Base-by-base conservation (phyloP, 306 rosid species). In the Sesbania bispinosa region DNA sequence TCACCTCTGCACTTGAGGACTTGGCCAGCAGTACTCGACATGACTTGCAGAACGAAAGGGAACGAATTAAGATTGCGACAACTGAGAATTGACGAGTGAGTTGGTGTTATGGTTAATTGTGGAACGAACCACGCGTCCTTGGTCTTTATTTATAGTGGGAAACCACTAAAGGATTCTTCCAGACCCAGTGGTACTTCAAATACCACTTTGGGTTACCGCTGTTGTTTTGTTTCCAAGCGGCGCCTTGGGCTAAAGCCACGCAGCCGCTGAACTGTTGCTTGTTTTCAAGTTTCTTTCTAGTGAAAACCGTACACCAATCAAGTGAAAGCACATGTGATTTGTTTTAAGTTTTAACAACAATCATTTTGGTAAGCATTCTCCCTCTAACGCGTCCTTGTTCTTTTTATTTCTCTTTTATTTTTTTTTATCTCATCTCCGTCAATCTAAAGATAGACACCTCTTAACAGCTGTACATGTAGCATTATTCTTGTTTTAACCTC, bases 1-100 rank as follows among this genome's bases (percentile, higher is more conserved):
- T 46, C 0, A 86, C 95, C 95, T 77, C 26, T 86, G 84, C 95
- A 88, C 61, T 82, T 88, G 77, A 88, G 86, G 69, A 84, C 85
- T 42, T 80, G 82, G 26, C 86, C 95, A 5, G 15, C 71, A 6
- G 94, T 81, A 74, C 16, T 77, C 13, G 86, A 58, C 90, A 88
- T 88, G 35, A 42, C 38, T 39, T 9, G 1, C 1, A 23, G 69
- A 18, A 11, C 8, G 27, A 54, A 42, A 1, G 38, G 42, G 23
- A 51, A 43, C 15, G 45, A 26, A 61, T 6, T 59, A 39, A 13
- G 41, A 33, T 16, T 30, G 10, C 3, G 72, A 48, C 24, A 5
- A 14, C 1, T 2, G 9, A 55, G 29, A 3, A 60, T 53, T 15
- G 77, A 13, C 1, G 26, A 13, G 20, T 4, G 46, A 45, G 0